Percentiles rank a stretch among this genome's conserved stretches.
These are phyloP conservation scores for Taphrina wiesneri DNA, from an alignment of 1,139 yeast genomes.

Conservation along the genomic window DNA sequence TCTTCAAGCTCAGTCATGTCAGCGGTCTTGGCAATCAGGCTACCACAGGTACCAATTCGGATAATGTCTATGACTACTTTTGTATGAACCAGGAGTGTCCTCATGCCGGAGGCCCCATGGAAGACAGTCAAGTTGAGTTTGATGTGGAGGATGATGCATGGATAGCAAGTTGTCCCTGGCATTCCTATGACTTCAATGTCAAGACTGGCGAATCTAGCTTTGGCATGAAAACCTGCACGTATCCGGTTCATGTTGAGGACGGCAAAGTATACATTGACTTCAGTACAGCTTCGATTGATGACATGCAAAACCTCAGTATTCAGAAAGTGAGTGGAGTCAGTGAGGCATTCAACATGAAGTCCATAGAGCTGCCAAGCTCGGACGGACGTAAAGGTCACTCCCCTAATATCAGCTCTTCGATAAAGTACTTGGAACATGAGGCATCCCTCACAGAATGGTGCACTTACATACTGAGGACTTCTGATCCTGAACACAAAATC, in stretches of 20 bases:
- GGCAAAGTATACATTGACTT: neutral
- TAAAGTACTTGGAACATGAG: neutral
- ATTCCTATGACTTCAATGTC: constrained; percentile 21
- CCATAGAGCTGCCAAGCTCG: neutral
- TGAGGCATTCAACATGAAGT: constrained; percentile 2
- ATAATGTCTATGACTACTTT: constrained; percentile 15
- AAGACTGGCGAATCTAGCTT: constrained; percentile 16
- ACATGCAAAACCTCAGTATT: neutral
- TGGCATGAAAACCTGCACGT: constrained; percentile 29
- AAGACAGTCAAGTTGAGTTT: constrained; percentile 11
- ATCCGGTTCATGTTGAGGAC: constrained; percentile 3
- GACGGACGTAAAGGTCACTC: neutral
- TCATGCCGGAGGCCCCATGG: constrained; percentile 31
- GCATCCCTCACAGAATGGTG: constrained; percentile 12
- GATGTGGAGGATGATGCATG: constrained; percentile 27
- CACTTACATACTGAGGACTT: constrained; percentile 4
- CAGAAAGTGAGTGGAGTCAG: constrained; percentile 3
- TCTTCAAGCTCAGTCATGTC: neutral
- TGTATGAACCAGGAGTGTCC: constrained; percentile 31
- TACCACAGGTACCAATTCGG: neutral
- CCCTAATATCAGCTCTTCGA: neutral
- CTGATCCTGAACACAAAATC: constrained; percentile 24
- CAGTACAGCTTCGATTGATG: neutral
- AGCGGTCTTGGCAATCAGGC: neutral
- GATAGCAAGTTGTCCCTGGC: constrained; percentile 32